phyloP scores from a whole-genome alignment of 1,139 yeast species.

The Suhomyces bolitotheri region DNA sequence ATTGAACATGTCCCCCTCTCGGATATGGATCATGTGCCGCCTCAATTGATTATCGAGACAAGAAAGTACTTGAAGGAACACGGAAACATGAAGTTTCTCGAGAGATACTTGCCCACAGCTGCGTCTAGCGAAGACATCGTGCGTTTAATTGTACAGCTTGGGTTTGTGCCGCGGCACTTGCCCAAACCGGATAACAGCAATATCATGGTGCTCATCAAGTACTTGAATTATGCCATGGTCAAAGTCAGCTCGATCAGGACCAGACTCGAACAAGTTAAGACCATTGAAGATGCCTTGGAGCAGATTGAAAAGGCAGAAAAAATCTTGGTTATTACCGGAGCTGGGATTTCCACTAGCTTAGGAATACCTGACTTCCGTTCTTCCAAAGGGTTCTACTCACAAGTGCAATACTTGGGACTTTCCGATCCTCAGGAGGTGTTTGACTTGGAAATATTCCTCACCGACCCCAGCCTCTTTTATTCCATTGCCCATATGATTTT shows the following conservation, averaged over 20 bases:
- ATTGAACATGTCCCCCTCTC: conserved; percentile 7
- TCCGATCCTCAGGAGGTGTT: conserved; percentile 95
- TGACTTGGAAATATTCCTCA: conserved; percentile 68
- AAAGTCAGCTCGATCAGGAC: conserved; percentile 57
- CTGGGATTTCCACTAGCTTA: conserved; percentile 89
- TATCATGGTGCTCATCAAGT: conserved; percentile 49
- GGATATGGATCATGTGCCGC: conserved; percentile 14
- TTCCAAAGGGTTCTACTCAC: conserved; percentile 79
- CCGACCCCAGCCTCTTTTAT: conserved; percentile 82
- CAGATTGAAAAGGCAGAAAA: conserved; percentile 57
- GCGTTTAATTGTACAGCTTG: conserved; percentile 49
- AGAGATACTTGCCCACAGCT: conserved; percentile 58
- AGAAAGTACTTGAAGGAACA: conserved; percentile 58
- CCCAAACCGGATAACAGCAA: conserved; percentile 30
- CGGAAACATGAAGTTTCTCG: conserved; percentile 62
- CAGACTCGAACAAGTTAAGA: conserved; percentile 51
- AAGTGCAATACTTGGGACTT: conserved; percentile 64
- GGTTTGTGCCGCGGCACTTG: conserved; percentile 49
- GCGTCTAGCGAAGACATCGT: conserved; percentile 57
- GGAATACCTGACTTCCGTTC: conserved; percentile 97
- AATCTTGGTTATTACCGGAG: conserved; percentile 86
- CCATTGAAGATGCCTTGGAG: conserved; percentile 60
- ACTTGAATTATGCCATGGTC: conserved; percentile 60
- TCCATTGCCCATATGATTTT: conserved; percentile 84
- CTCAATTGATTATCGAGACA: conserved; percentile 37